Conservation (phyloP, 139 green algal species). For the Gonium pectorale region DNA sequence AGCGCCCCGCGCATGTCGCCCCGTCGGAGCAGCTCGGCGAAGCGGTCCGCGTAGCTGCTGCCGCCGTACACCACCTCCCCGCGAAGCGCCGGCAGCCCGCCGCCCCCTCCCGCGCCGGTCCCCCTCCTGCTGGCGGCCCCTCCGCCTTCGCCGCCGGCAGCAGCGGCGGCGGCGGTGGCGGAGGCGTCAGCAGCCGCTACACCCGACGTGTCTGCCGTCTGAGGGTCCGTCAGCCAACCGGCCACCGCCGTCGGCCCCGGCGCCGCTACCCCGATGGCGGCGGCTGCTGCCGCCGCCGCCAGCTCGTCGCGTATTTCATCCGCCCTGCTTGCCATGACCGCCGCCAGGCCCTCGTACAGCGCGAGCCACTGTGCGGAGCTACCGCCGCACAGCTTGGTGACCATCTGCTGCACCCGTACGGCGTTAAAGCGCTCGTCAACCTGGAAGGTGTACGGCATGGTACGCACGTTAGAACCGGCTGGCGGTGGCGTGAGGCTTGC, state of each 20-base stretch:
- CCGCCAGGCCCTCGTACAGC: constrained; percentile 27
- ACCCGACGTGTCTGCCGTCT: no score
- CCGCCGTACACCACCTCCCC: constrained; percentile 40
- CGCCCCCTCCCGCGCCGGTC: neutral
- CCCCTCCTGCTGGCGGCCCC: neutral
- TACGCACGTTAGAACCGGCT: no score
- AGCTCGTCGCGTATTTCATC: neutral
- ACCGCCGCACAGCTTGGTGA: constrained; percentile 8
- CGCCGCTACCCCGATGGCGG: no score
- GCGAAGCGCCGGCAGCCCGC: neutral
- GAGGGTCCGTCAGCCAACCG: no score
- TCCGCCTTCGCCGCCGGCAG: neutral
- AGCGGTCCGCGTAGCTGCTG: constrained; percentile 16
- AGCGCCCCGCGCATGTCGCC: constrained; percentile 22
- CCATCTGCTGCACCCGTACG: constrained; percentile 22
- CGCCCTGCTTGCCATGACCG: neutral
- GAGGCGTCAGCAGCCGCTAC: no score
- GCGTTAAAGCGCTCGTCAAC: constrained; percentile 35
- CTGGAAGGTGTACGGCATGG: no score
- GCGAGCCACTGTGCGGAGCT: neutral
- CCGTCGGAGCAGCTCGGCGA: constrained; percentile 21
- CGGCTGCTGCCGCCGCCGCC: neutral
- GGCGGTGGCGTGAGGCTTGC: no score
- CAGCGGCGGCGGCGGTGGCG: neutral
- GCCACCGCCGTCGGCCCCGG: no score